Base-by-base conservation (phyloP, 371 early-diverging fungal species). In the Enterospora canceri region DNA sequence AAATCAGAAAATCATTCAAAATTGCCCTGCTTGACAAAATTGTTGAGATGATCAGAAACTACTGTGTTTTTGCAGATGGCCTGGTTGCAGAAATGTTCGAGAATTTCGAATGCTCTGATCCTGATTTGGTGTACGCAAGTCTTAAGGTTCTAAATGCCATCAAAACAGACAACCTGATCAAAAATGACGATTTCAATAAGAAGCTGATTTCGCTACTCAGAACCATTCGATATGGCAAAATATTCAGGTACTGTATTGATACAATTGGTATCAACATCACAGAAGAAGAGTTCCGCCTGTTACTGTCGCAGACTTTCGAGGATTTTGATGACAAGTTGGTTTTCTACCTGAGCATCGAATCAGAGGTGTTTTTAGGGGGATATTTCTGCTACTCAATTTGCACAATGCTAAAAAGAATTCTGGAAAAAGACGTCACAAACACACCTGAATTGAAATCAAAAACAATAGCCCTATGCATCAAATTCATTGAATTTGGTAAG, bases 161-260 rank as follows among this genome's bases (percentile, higher is more conserved):
- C 40, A 26, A 67, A 15, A 24, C 31, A 15, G 35, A 62, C 50
- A n/a, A 60, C 5, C 58, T 35, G 15, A 33, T 18, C 33, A 48
- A 51, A 19, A 4, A 23, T 18, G 24, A n/a, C 5, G 23, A 61
- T 3, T 29, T 21, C 18, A 18, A 15, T 24, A 26, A 51, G 8
- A 21, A 3, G 50, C 4, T 61, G 51, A 12, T 61, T 12, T 3
- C 21, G 4, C 30, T 58, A 18, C 2, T 24, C 23, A 29, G 74
- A 12, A 35, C 90, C 51, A 87, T 95, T 82, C 90, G 89, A 77
- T 87, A 88, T 1, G 90, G 92, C 68, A 86, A 91, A 76, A 93
- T 93, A 3, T 86, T 92, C 78, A 87, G 96, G 65, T 90, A 91
- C 32, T 92, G 91, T 18, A 85, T 97, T 61, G 91, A 92, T 89